A percentile compares a stretch with the other conserved stretches of the same genome.
These are phyloP conservation scores for Cladochytrium replicatum DNA, from an alignment of 192 early-diverging fungal species.

Conservation along the genomic window DNA sequence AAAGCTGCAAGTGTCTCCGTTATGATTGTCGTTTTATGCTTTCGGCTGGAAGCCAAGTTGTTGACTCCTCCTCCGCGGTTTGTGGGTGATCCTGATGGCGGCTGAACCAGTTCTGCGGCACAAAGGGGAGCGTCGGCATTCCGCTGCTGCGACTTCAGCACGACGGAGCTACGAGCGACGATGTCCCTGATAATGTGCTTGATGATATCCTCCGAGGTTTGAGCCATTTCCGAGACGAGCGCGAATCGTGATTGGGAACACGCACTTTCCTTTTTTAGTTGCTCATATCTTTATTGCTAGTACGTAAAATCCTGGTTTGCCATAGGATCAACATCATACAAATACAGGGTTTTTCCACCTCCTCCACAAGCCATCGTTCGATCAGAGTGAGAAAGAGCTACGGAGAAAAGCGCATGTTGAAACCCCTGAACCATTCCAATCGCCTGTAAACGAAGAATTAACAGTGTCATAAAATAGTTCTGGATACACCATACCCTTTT, in stretches of 20 bases:
- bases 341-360: slow-evolving; percentile 19
- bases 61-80: not conserved
- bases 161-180: slow-evolving; percentile 22
- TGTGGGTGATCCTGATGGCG: not conserved
- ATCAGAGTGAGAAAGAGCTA: slow-evolving; percentile 22
- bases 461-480: not conserved
- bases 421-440: slow-evolving; percentile 33
- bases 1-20: slow-evolving; percentile 54
- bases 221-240: too few relatives aligned
- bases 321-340: slow-evolving; percentile 35
- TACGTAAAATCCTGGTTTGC: too few relatives aligned
- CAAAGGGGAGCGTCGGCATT: not conserved
- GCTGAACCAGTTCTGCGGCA: not conserved
- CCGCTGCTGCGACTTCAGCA: slow-evolving; percentile 23
- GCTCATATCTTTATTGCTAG: too few relatives aligned
- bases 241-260: too few relatives aligned
- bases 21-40: slow-evolving; percentile 10
- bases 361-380: slow-evolving; percentile 37
- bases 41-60: not conserved
- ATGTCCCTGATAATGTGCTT: slow-evolving; percentile 45
- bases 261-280: too few relatives aligned
- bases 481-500: slow-evolving; percentile 17
- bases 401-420: slow-evolving; percentile 26
- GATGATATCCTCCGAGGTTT: slow-evolving; percentile 44
- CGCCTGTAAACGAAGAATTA: slow-evolving; percentile 3